A percentile compares a stretch with the other conserved stretches of the same genome.
phyloP scores from a whole-genome alignment of 139 green algal genomes.

The Haematococcus sp. region DNA sequence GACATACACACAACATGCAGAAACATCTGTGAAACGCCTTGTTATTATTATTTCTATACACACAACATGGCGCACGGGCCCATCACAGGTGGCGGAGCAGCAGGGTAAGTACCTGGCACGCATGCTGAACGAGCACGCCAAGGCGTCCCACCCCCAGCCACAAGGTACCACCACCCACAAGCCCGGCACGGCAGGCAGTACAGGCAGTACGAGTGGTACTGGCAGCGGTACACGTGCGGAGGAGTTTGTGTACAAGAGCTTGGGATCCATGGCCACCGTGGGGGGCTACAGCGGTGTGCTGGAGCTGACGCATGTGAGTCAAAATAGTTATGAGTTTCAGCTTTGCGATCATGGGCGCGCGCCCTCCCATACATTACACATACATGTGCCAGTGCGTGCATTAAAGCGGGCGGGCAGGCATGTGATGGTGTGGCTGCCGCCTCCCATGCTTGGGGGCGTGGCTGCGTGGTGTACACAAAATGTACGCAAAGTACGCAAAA shows the following conservation, averaged over 20 bases:
- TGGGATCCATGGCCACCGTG: conserved; percentile 71
- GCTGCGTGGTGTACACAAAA: too few species aligned
- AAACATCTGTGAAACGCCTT: background rate
- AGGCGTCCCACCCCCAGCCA: background rate
- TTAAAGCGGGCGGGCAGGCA: too few species aligned
- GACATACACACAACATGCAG: too few species aligned
- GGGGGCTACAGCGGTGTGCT: conserved; percentile 50
- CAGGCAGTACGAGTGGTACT: background rate
- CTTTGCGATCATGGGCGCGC: too few species aligned
- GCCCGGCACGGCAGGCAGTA: background rate
- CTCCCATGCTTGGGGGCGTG: too few species aligned
- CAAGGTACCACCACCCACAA: background rate
- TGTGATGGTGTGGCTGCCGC: too few species aligned
- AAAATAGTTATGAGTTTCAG: too few species aligned
- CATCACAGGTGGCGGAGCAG: conserved; percentile 85
- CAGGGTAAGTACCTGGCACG: conserved; percentile 84
- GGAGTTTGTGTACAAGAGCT: conserved; percentile 39
- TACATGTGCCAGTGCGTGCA: too few species aligned
- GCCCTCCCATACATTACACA: too few species aligned
- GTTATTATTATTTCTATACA: too few species aligned
- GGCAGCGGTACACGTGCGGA: background rate
- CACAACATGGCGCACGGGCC: too few species aligned
- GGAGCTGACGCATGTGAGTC: conserved; percentile 31
- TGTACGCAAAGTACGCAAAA: too few species aligned
- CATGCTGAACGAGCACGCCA: conserved; percentile 55